Conservation (phyloP, 768 basidiomycete genomes). For the Panaeolus cyanescens region DNA sequence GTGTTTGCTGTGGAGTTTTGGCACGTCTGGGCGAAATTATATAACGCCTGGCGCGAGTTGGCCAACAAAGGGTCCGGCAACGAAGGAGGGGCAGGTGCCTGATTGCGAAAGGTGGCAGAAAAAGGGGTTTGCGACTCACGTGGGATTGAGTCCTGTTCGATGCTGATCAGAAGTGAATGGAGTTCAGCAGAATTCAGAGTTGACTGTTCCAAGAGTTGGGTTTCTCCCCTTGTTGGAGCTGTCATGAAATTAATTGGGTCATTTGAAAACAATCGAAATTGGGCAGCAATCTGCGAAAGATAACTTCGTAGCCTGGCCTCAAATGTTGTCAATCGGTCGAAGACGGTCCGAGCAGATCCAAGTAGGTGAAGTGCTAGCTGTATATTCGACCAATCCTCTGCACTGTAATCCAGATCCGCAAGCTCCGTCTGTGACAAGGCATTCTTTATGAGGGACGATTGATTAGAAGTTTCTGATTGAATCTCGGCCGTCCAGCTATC, state of each 20-base stretch:
- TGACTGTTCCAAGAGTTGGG: conserved; percentile 80
- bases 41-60: conserved; percentile 56
- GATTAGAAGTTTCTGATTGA: conserved; percentile 33
- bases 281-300: conserved; percentile 59
- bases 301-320: conserved; percentile 67
- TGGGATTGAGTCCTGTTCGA: conserved; percentile 42
- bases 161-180: conserved; percentile 55
- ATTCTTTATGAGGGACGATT: conserved; percentile 26
- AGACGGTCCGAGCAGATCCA: conserved; percentile 73
- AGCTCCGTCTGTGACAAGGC: conserved; percentile 59
- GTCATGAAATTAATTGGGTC: conserved; percentile 58
- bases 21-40: conserved; percentile 66
- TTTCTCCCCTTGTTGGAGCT: conserved; percentile 65
- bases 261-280: conserved; percentile 56
- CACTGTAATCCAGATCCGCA: conserved; percentile 81
- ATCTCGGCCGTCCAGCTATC: conserved; percentile 60
- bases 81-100: conserved; percentile 21
- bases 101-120: conserved; percentile 32
- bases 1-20: conserved; percentile 81
- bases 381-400: conserved; percentile 87
- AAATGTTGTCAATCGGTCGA: conserved; percentile 66
- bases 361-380: conserved; percentile 83
- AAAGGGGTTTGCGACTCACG: conserved; percentile 24
- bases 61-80: conserved; percentile 48
- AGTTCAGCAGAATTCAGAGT: conserved; percentile 82